phyloP scores from a whole-genome alignment of 768 basidiomycete species.

The Russula brevipes region DNA sequence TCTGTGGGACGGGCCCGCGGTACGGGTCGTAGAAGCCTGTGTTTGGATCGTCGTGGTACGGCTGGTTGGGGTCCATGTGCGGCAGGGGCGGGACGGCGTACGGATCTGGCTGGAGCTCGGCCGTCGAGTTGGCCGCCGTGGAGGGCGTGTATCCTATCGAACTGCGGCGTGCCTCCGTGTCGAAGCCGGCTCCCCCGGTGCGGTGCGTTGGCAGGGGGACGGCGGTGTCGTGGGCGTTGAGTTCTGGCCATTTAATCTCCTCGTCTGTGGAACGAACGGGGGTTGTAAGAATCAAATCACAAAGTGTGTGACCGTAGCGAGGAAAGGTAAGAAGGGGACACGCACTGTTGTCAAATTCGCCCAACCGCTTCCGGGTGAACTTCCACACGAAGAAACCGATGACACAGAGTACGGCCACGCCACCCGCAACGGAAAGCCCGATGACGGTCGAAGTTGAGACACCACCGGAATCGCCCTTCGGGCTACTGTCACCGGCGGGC shows the following conservation, averaged over 20 bases:
- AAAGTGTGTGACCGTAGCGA: constrained; percentile 9
- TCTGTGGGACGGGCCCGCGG: constrained; percentile 63
- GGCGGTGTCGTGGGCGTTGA: constrained; percentile 54
- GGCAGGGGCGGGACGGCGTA: constrained; percentile 82
- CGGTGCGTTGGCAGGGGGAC: constrained; percentile 58
- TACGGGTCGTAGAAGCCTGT: constrained; percentile 66
- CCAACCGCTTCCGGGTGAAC: constrained; percentile 71
- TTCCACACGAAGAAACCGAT: constrained; percentile 81
- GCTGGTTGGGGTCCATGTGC: constrained; percentile 70
- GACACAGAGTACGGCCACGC: constrained; percentile 66
- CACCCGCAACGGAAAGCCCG: constrained; percentile 77
- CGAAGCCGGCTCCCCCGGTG: constrained; percentile 70
- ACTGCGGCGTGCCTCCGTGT: constrained; percentile 52
- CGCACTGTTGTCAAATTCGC: constrained; percentile 71
- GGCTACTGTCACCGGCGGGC: constrained; percentile 17
- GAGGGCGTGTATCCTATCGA: constrained; percentile 45
- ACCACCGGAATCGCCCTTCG: constrained; percentile 37
- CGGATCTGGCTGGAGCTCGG: constrained; percentile 52
- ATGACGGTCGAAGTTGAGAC: constrained; percentile 68
- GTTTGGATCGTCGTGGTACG: constrained; percentile 69
- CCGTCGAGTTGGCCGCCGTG: constrained; percentile 41
- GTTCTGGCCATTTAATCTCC: constrained; percentile 89
- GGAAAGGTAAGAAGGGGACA: constrained; percentile 22
- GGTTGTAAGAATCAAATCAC: not conserved
- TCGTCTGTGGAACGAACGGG: constrained; percentile 44